Evolutionary conservation across 208 protist genomes (phyloP).

Genomic region (Porcisia hertigi): DNA sequence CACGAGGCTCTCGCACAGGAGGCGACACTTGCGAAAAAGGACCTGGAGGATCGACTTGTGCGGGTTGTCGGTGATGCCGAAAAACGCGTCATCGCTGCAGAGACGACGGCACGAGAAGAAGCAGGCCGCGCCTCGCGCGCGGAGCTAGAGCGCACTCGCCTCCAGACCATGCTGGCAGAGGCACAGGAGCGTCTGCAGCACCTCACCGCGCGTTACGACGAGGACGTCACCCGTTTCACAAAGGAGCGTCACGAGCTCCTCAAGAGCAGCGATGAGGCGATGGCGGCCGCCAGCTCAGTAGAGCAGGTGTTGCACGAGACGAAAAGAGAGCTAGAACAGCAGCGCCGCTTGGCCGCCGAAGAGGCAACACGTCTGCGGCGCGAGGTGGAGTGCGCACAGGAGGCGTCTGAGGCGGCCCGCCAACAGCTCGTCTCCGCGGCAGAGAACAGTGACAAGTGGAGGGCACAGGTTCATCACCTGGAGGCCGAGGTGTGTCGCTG

Average conservation of each 20-base stretch:
- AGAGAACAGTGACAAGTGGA: constrained; percentile 30
- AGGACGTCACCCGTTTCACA: constrained; percentile 47
- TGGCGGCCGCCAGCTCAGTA: constrained; percentile 10
- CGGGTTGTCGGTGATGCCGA: constrained; percentile 43
- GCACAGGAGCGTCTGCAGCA: constrained; percentile 60
- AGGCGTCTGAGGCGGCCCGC: constrained; percentile 11
- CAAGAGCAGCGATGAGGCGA: constrained; percentile 38
- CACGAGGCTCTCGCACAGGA: constrained; percentile 37
- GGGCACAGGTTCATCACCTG: constrained; percentile 32
- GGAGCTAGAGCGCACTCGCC: constrained; percentile 62
- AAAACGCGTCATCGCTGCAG: constrained; percentile 44
- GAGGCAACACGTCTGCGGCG: constrained; percentile 26
- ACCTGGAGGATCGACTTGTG: constrained; percentile 35
- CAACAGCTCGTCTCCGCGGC: constrained; percentile 17
- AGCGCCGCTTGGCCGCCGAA: constrained; percentile 32
- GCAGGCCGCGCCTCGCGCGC: constrained; percentile 33
- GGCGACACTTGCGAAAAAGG: constrained; percentile 23
- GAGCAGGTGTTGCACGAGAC: constrained; percentile 41
- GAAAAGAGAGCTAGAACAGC: constrained; percentile 27
- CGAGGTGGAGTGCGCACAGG: constrained; percentile 24
- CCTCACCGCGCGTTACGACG: constrained; percentile 36
- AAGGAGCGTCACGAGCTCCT: constrained; percentile 49
- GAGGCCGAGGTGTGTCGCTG: constrained; percentile 50
- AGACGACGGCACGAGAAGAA: constrained; percentile 62
- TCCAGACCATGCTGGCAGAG: constrained; percentile 65